phyloP scores from a whole-genome alignment of 345 rosid species.

The Acer saccharum region DNA sequence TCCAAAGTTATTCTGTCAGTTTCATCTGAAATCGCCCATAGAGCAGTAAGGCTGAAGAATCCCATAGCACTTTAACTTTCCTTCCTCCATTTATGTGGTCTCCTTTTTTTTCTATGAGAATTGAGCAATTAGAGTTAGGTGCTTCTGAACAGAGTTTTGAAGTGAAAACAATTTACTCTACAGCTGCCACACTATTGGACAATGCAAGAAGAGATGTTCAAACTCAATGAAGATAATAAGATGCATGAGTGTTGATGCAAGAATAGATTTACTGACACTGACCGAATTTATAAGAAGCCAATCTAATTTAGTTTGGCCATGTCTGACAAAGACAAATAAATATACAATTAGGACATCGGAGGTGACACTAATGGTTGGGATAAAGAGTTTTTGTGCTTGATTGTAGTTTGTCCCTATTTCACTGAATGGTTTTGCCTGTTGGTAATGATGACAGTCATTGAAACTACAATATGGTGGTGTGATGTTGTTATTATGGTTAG shows the following conservation, averaged over 20 bases:
- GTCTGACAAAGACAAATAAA: not conserved
- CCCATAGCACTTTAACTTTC: not conserved
- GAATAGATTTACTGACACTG: not conserved
- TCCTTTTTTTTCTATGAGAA: not conserved
- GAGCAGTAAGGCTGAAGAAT: too few relatives aligned
- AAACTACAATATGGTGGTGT: not conserved
- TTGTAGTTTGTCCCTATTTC: not conserved
- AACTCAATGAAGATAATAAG: not conserved
- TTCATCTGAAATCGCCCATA: too few relatives aligned
- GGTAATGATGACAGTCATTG: not conserved
- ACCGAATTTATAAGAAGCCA: not conserved
- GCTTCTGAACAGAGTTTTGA: not conserved
- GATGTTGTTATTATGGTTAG: not conserved
- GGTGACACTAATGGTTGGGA: not conserved
- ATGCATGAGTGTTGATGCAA: not conserved
- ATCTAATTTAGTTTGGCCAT: not conserved
- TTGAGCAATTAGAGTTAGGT: not conserved
- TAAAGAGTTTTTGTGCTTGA: not conserved
- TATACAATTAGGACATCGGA: not conserved
- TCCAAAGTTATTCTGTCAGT: too few relatives aligned
- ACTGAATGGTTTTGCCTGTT: not conserved
- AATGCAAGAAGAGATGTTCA: too few relatives aligned
- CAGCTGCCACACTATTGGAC: not conserved
- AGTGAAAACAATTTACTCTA: not conserved
- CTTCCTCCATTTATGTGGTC: not conserved